Conservation (phyloP, 805 yeast species). For the Zygoascus bituminiphila region DNA sequence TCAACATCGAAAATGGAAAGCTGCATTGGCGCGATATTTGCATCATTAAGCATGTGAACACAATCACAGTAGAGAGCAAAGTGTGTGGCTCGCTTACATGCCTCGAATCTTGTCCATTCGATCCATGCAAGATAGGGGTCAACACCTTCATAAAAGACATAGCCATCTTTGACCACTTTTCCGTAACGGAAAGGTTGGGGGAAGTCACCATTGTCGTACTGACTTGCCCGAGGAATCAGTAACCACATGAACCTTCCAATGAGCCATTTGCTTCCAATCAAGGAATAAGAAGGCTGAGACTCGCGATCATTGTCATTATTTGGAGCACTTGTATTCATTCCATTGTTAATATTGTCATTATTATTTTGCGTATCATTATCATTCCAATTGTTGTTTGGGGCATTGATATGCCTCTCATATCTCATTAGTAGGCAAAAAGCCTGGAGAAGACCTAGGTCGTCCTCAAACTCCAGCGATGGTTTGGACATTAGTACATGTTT, state of each 20-base stretch:
- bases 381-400: neutral
- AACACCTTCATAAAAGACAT: slow-evolving; percentile 20
- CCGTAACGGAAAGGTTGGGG: slow-evolving; percentile 22
- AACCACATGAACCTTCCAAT: slow-evolving; percentile 21
- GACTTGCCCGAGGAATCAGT: slow-evolving; percentile 18
- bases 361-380: neutral
- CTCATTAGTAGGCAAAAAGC: slow-evolving; percentile 25
- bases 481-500: slow-evolving; percentile 16
- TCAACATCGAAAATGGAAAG: slow-evolving; percentile 26
- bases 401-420: slow-evolving; percentile 19
- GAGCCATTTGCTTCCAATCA: slow-evolving; percentile 17
- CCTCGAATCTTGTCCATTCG: slow-evolving; percentile 40
- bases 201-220: neutral
- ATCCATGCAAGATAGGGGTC: slow-evolving; percentile 34
- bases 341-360: neutral
- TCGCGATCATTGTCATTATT: neutral
- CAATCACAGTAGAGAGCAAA: slow-evolving; percentile 24
- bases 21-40: slow-evolving; percentile 5
- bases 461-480: slow-evolving; percentile 6
- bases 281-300: neutral
- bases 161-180: slow-evolving; percentile 19
- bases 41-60: slow-evolving; percentile 14
- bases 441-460: slow-evolving; percentile 22
- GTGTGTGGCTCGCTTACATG: slow-evolving; percentile 30
- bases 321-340: neutral